Evolutionary conservation across 345 rosid species (phyloP), one percentile per base, ranked within the genome.

Genomic region (Noccaea caerulescens): DNA sequence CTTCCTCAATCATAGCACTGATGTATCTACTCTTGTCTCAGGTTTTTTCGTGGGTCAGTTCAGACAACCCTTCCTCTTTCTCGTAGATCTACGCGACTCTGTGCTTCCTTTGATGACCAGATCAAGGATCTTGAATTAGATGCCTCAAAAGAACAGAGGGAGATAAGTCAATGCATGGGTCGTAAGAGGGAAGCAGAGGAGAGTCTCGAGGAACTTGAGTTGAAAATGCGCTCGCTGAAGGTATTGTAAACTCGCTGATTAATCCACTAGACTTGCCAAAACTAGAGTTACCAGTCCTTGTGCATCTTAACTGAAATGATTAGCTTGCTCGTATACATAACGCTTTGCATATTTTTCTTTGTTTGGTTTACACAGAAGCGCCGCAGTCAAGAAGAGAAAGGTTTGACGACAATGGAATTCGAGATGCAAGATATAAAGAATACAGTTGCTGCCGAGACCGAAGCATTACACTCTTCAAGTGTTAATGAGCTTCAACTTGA

Each of bases 41-140:
- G 96, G 98, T 91, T 91, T 82, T 85, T 79, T 43, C 93, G 98
- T 54, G 89, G 90, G 20, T 73, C 90, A 62, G 98, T 89, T 63
- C 90, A 94, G 82, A 94, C 98, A 34, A 83, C 84, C 56, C 92
- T 94, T 77, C 97, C 90, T 57, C 72, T 58, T 47, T 63, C 71
- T 78, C 82, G 72, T 60, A 81, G 84, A 80, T 76, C 81, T 71
- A 82, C 86, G 10, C 93, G 92, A 53, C 93, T 94, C n/a, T 86
- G 92, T 85, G 82, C 87, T 73, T 86, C 95, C 55, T 94, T 80
- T 77, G 97, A 85, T 79, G 83, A 82, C 70, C 91, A 88, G 69
- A 88, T 94, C 39, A 84, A 79, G 78, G 82, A 82, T 58, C 89
- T 87, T 66, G 88, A 81, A 76, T 76, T 75, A 64, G 83, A 82